These are phyloP conservation scores for Aspergillus kassunensis DNA, from an alignment of 495 filamentous ascomycete species.

Conservation along the genomic window DNA sequence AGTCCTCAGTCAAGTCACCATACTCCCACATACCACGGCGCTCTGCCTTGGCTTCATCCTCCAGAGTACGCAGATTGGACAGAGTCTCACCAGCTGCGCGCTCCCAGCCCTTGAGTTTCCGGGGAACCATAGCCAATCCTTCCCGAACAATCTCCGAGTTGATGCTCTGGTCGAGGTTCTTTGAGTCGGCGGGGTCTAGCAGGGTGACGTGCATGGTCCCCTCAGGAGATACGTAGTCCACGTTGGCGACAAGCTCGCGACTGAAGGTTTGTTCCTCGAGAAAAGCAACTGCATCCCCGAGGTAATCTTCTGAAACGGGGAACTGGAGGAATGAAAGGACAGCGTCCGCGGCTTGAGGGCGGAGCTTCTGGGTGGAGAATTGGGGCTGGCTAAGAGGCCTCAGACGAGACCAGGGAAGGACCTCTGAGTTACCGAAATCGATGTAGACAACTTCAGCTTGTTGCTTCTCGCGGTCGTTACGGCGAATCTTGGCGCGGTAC, in stretches of 20 bases:
- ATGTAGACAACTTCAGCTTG: constrained; percentile 88
- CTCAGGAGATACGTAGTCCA: constrained; percentile 76
- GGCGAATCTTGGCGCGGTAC: constrained; percentile 88
- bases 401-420: constrained; percentile 74
- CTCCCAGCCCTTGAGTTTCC: constrained; percentile 89
- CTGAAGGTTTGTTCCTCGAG: constrained; percentile 63
- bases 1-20: constrained; percentile 90
- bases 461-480: constrained; percentile 87
- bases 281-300: constrained; percentile 68
- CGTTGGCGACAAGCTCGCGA: constrained; percentile 78
- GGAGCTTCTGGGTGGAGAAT: constrained; percentile 75
- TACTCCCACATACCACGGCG: constrained; percentile 95
- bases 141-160: constrained; percentile 80
- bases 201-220: constrained; percentile 79
- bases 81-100: constrained; percentile 66
- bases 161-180: constrained; percentile 67
- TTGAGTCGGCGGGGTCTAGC: constrained; percentile 62
- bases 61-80: constrained; percentile 57
- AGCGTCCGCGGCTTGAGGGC: constrained; percentile 82
- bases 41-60: constrained; percentile 70
- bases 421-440: constrained; percentile 94
- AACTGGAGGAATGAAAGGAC: constrained; percentile 86
- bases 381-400: constrained; percentile 72
- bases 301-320: constrained; percentile 71
- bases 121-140: constrained; percentile 83